These are phyloP conservation scores for Chaetomium tenue DNA, from an alignment of 495 filamentous ascomycete genomes.

Conservation along the genomic window DNA sequence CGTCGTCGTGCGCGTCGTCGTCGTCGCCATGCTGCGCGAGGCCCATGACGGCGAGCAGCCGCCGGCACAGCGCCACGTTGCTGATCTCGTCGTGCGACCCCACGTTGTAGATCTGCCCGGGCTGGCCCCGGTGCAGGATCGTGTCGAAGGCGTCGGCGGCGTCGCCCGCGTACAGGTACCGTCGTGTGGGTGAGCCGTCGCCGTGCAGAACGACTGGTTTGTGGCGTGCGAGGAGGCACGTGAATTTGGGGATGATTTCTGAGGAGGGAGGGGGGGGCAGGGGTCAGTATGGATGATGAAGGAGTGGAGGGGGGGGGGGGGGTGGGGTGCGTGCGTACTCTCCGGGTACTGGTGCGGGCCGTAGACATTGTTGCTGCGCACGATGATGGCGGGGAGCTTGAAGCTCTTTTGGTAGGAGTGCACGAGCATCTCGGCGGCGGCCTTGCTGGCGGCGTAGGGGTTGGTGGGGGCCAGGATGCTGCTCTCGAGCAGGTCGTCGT, in stretches of 20 bases:
- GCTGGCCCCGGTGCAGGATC: constrained; percentile 65
- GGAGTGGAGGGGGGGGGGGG: neutral
- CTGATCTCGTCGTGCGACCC: constrained; percentile 65
- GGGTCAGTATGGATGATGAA: neutral
- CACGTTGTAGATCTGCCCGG: constrained; percentile 72
- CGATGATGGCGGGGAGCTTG: constrained; percentile 67
- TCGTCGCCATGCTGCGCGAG: constrained; percentile 28
- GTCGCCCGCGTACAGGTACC: constrained; percentile 70
- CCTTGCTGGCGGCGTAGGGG: constrained; percentile 75
- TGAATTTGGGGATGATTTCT: constrained; percentile 79
- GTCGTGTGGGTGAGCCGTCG: constrained; percentile 62
- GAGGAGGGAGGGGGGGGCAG: neutral
- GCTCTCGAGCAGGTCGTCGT: constrained; percentile 59
- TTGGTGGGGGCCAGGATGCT: constrained; percentile 68
- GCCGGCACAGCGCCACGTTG: constrained; percentile 57
- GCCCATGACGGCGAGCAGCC: constrained; percentile 55
- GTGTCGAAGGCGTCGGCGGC: constrained; percentile 76
- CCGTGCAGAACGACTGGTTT: constrained; percentile 66
- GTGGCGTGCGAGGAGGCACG: constrained; percentile 56
- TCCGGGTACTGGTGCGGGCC: constrained; percentile 78
- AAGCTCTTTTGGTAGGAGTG: constrained; percentile 71
- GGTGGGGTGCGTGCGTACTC: constrained; percentile 49
- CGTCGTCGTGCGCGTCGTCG: constrained; percentile 26
- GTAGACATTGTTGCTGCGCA: constrained; percentile 76
- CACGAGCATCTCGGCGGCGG: constrained; percentile 78